Percentiles rank a stretch among this genome's conserved stretches.
These are phyloP conservation scores for Physcia stellaris DNA, from an alignment of 495 filamentous ascomycete genomes.

Conservation along the genomic window DNA sequence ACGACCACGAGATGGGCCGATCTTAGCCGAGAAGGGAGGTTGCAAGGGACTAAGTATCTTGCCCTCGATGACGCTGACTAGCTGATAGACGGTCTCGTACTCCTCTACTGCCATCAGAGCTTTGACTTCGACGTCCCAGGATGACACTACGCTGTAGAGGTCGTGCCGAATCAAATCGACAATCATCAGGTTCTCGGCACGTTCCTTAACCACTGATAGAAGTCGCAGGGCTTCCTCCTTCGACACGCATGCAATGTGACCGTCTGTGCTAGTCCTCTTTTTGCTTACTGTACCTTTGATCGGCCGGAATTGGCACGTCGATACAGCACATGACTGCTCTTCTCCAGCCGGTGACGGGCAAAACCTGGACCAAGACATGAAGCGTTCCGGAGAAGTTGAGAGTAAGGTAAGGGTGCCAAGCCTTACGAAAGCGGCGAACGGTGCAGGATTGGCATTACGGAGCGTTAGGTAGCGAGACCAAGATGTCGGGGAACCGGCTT, in stretches of 20 bases:
- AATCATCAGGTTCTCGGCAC: constrained; percentile 96
- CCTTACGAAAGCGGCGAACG: constrained; percentile 73
- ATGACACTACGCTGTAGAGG: constrained; percentile 64
- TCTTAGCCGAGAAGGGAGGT: neutral
- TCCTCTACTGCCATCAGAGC: constrained; percentile 79
- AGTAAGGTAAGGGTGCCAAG: constrained; percentile 57
- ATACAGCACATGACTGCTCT: neutral
- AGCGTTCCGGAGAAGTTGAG: constrained; percentile 83
- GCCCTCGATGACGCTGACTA: constrained; percentile 77
- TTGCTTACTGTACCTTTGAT: constrained; percentile 95
- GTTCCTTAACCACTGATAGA: constrained; percentile 70
- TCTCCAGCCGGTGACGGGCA: neutral
- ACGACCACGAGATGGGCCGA: neutral
- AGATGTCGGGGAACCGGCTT: constrained; percentile 11
- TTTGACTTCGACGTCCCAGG: constrained; percentile 47
- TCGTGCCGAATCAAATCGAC: constrained; percentile 91
- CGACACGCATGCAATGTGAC: too few species aligned
- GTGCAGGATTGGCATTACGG: constrained; percentile 62
- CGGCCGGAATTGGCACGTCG: constrained; percentile 51
- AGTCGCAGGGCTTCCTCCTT: constrained; percentile 53
- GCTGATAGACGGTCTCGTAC: constrained; percentile 76
- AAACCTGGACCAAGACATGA: constrained; percentile 51
- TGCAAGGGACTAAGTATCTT: neutral
- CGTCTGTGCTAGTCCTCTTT: too few species aligned
- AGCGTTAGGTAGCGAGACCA: constrained; percentile 33